Evolutionary conservation across 345 rosid species (phyloP).

Genomic region (Carallia pectinifolia): DNA sequence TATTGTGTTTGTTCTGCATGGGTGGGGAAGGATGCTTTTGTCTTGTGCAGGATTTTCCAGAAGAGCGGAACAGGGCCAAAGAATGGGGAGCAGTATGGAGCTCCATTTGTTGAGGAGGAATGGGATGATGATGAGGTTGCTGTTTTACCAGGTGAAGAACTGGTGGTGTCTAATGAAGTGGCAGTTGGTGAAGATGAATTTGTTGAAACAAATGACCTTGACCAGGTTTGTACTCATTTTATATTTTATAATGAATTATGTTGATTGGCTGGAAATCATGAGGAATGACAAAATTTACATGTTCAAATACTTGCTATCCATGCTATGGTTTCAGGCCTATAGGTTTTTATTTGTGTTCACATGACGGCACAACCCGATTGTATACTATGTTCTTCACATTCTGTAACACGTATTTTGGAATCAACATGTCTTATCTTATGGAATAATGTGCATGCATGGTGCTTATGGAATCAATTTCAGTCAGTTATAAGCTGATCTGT

Average conservation of each 20-base stretch:
- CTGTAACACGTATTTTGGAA: neutral
- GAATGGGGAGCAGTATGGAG: conserved; percentile 96
- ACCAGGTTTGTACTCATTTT: conserved; percentile 49
- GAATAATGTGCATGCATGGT: neutral
- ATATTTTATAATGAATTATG: neutral
- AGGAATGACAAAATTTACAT: too few relatives aligned
- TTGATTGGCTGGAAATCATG: too few relatives aligned
- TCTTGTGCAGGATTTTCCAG: conserved; percentile 84
- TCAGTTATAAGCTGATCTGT: too few relatives aligned
- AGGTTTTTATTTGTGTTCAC: too few relatives aligned
- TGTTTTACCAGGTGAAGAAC: conserved; percentile 46
- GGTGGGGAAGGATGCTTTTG: conserved; percentile 70
- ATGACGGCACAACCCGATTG: too few relatives aligned
- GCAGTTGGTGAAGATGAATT: conserved; percentile 44
- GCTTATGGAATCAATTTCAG: too few relatives aligned
- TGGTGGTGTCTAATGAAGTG: conserved; percentile 37
- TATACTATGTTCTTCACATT: too few relatives aligned
- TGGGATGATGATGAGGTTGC: conserved; percentile 75
- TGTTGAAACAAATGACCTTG: conserved; percentile 48
- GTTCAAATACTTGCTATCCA: too few relatives aligned
- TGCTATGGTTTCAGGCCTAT: too few relatives aligned
- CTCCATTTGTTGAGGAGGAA: conserved; percentile 92
- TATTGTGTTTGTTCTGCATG: neutral
- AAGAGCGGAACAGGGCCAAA: conserved; percentile 98
- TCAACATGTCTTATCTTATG: neutral